Conservation (phyloP, 768 basidiomycete genomes). For the Macrolepiota albuminosa region DNA sequence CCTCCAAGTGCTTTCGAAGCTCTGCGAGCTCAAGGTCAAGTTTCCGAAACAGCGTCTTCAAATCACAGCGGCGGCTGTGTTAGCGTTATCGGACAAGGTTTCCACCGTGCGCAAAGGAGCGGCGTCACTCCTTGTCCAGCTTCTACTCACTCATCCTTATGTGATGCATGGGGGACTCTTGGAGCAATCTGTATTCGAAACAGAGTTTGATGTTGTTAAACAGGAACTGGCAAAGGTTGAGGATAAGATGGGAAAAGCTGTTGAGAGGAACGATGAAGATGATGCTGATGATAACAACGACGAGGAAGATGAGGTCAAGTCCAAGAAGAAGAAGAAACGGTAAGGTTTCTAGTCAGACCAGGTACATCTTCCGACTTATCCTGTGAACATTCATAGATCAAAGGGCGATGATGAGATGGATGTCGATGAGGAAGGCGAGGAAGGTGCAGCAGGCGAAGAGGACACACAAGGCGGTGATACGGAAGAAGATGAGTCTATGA, state of each 20-base stretch:
- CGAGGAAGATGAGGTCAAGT: slow-evolving; percentile 20
- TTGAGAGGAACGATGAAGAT: slow-evolving; percentile 38
- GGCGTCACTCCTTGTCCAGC: slow-evolving; percentile 65
- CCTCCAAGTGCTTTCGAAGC: slow-evolving; percentile 65
- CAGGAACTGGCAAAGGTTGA: slow-evolving; percentile 71
- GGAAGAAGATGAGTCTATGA: slow-evolving; percentile 23
- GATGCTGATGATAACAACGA: slow-evolving; percentile 26
- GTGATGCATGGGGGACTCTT: slow-evolving; percentile 80
- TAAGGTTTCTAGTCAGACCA: background rate
- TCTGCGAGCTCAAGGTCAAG: slow-evolving; percentile 72
- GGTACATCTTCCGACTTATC: background rate
- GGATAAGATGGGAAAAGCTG: slow-evolving; percentile 56
- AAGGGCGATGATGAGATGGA: slow-evolving; percentile 51
- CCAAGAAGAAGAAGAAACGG: slow-evolving; percentile 29
- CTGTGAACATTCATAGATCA: slow-evolving; percentile 15
- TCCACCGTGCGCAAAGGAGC: slow-evolving; percentile 85
- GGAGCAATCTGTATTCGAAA: slow-evolving; percentile 67
- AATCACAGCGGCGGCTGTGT: slow-evolving; percentile 73
- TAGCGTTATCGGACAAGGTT: slow-evolving; percentile 85
- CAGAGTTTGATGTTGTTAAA: slow-evolving; percentile 57
- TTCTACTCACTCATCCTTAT: slow-evolving; percentile 88
- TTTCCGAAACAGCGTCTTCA: slow-evolving; percentile 83
- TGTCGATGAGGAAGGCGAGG: slow-evolving; percentile 41
- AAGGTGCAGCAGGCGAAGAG: slow-evolving; percentile 17
- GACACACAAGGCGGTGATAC: slow-evolving; percentile 37